Conservation (phyloP, 441 rosid species). For the Biscutella laevigata region DNA sequence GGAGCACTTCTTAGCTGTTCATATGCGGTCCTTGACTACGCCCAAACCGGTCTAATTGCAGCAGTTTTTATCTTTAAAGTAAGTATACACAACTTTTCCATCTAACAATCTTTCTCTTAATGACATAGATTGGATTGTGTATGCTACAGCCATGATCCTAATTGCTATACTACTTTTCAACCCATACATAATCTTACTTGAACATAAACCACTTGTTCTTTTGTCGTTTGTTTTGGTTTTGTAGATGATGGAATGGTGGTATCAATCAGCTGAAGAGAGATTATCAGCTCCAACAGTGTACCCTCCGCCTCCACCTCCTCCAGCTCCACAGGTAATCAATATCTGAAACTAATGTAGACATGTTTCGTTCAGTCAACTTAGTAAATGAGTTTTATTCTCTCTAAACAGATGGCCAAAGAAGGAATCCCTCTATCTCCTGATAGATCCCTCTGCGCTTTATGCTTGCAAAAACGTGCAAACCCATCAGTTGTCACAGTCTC, state of each 20-base stretch:
- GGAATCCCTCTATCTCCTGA: conserved; percentile 77
- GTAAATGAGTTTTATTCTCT: neutral
- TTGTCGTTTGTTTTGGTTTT: neutral
- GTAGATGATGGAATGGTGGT: conserved; percentile 99
- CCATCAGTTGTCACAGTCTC: conserved; percentile 93
- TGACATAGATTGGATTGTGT: neutral
- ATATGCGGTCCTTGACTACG: conserved; percentile 80
- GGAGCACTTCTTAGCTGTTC: conserved; percentile 73
- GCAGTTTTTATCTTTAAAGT: conserved; percentile 93
- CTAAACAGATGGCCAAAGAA: conserved; percentile 66
- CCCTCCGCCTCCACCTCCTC: conserved; percentile 98
- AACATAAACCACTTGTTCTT: neutral
- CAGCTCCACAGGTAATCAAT: conserved; percentile 69
- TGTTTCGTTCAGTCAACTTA: neutral
- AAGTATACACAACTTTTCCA: conserved; percentile 27
- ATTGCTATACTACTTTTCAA: neutral
- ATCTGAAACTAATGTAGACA: conserved; percentile 4
- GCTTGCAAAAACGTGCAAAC: conserved; percentile 90
- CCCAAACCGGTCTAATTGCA: conserved; percentile 95
- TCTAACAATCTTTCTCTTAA: neutral
- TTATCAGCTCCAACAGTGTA: conserved; percentile 97
- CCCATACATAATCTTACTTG: neutral
- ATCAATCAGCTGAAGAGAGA: conserved; percentile 98
- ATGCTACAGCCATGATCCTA: neutral
- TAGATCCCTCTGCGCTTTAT: conserved; percentile 77